Conservation (phyloP, 805 yeast species). For the Sugiyamaella lignohabitans region DNA sequence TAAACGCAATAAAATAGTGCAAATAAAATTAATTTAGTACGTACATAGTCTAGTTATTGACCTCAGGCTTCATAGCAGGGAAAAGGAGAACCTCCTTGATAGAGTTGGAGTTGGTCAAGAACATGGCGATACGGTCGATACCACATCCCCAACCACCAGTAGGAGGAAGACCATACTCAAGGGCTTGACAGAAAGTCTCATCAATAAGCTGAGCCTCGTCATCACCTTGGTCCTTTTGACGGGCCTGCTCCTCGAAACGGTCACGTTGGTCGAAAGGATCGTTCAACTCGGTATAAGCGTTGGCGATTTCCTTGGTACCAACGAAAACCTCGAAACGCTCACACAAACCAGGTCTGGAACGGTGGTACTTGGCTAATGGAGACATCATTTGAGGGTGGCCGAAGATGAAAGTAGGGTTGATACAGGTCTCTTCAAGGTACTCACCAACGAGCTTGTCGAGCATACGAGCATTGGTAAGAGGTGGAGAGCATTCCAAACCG, state of each 20-base stretch:
- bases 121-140: conserved; percentile 97
- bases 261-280: conserved; percentile 98
- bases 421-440: conserved; percentile 78
- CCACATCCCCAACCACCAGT: conserved; percentile 99
- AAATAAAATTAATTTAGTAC: no score
- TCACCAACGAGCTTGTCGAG: conserved; percentile 97
- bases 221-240: conserved; percentile 98
- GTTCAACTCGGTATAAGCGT: conserved; percentile 97
- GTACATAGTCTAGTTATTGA: conserved; percentile 27
- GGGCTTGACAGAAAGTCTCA: conserved; percentile 94
- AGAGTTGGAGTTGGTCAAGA: conserved; percentile 91
- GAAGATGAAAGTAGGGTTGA: conserved; percentile 95
- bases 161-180: conserved; percentile 98
- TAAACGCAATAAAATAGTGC: no score
- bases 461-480: conserved; percentile 97
- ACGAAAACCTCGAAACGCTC: conserved; percentile 98
- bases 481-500: conserved; percentile 83
- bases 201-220: conserved; percentile 97
- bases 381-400: conserved; percentile 99
- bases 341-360: conserved; percentile 88
- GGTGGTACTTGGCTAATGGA: conserved; percentile 94
- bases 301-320: conserved; percentile 96
- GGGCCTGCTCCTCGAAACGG: conserved; percentile 97
- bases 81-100: conserved; percentile 95
- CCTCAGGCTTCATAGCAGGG: conserved; percentile 98